These are phyloP conservation scores for Goffeauzyma gilvescens DNA, from an alignment of 768 basidiomycete genomes.

Conservation along the genomic window DNA sequence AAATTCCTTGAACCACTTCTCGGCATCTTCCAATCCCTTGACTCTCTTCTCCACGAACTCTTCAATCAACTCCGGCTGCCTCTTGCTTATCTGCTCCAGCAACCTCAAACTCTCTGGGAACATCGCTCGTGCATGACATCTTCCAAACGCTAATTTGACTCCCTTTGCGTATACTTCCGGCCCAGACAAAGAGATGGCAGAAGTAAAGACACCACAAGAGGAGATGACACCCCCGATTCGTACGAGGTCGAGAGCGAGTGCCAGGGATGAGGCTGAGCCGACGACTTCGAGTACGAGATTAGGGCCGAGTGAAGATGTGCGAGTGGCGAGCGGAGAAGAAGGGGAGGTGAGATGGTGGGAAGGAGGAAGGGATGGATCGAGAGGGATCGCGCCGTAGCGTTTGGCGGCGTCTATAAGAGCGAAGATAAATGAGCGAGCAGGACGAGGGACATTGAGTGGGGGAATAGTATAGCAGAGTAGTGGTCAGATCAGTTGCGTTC, in stretches of 20 bases:
- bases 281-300: conserved; percentile 33
- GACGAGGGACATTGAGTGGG: too few relatives aligned
- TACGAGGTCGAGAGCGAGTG: conserved; percentile 24
- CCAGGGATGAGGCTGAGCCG: conserved; percentile 23
- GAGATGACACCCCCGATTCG: conserved; percentile 27
- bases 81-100: conserved; percentile 5
- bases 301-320: conserved; percentile 25
- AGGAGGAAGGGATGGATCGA: conserved; percentile 15
- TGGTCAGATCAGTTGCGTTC: too few relatives aligned
- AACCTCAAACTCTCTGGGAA: conserved; percentile 6
- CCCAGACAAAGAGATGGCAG: conserved; percentile 16
- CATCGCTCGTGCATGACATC: conserved; percentile 19
- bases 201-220: conserved; percentile 23
- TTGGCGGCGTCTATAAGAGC: conserved; percentile 18
- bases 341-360: conserved; percentile 4
- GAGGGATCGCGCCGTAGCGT: conserved; percentile 30
- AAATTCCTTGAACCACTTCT: conserved; percentile 27
- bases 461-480: too few relatives aligned
- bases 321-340: conserved; percentile 12
- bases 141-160: conserved; percentile 8
- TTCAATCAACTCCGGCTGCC: conserved; percentile 11
- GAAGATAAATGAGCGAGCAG: too few relatives aligned
- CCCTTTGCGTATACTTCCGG: conserved; percentile 20
- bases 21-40: conserved; percentile 5
- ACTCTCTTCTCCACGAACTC: conserved; percentile 11